Evolutionary conservation across 2,329 filamentous ascomycete species (phyloP).

Genomic region (Tolypocladium ovalisporum): DNA sequence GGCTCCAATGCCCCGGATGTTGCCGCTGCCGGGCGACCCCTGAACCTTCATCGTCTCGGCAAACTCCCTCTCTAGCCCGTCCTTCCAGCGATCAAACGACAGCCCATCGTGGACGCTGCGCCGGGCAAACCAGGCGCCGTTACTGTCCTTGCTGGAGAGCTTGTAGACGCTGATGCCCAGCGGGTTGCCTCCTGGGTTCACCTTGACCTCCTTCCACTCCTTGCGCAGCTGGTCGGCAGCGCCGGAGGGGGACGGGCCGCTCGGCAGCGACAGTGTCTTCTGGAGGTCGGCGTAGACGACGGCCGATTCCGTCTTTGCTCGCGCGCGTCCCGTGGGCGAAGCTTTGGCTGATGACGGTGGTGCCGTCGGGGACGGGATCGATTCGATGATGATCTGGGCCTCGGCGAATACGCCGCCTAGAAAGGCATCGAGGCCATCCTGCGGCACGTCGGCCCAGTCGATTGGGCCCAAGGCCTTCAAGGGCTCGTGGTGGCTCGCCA

Average conservation of each 20-base stretch:
- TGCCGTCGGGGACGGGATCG: constrained; percentile 46
- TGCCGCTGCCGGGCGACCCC: constrained; percentile 59
- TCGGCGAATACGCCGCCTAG: constrained; percentile 51
- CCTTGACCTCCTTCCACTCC: constrained; percentile 79
- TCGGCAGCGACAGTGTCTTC: constrained; percentile 28
- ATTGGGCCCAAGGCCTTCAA: constrained; percentile 45
- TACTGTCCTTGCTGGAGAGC: constrained; percentile 64
- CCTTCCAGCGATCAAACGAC: constrained; percentile 67
- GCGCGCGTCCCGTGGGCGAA: constrained; percentile 31
- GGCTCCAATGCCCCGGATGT: constrained; percentile 75
- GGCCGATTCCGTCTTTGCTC: constrained; percentile 45
- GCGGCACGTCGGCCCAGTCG: constrained; percentile 36
- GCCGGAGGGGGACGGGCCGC: constrained; percentile 34
- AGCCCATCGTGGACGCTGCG: constrained; percentile 72
- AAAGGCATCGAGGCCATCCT: constrained; percentile 40
- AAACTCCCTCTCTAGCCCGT: constrained; percentile 70
- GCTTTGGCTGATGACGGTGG: constrained; percentile 29
- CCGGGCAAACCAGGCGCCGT: constrained; percentile 82
- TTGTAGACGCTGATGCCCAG: constrained; percentile 72
- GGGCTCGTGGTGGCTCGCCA: constrained; percentile 49
- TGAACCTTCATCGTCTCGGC: constrained; percentile 62
- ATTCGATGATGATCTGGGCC: constrained; percentile 63
- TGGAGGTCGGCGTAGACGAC: constrained; percentile 39
- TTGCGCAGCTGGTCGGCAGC: constrained; percentile 51
- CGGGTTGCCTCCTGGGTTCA: constrained; percentile 62